A percentile compares a stretch with the other conserved stretches of the same genome.
Evolutionary conservation across 2,329 filamentous ascomycete species (phyloP).

Genomic region (Hawksworthiomyces lignivorus): DNA sequence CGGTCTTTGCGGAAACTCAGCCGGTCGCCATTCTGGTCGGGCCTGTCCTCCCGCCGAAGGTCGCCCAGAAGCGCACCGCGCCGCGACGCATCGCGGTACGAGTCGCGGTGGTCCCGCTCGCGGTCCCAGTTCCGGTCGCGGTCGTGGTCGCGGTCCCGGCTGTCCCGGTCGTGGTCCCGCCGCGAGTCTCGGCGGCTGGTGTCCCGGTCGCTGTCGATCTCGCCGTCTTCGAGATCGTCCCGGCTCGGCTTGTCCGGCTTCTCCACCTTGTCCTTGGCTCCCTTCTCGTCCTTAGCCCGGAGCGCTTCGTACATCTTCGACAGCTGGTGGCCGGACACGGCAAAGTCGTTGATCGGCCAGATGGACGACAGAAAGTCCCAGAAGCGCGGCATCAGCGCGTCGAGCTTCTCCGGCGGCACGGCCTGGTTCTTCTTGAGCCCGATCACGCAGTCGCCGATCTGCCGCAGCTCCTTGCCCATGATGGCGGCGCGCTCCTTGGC

Average conservation of each 20-base stretch:
- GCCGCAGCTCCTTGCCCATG: slow-evolving; percentile 28
- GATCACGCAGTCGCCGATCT: slow-evolving; percentile 28
- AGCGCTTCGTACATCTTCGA: slow-evolving; percentile 29
- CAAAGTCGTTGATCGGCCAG: slow-evolving; percentile 28
- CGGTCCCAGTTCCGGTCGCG: slow-evolving; percentile 17
- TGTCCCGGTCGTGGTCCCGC: slow-evolving; percentile 16
- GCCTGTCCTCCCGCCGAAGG: slow-evolving; percentile 5
- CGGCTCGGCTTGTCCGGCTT: slow-evolving; percentile 17
- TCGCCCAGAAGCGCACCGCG: slow-evolving; percentile 14
- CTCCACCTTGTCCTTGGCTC: slow-evolving; percentile 18
- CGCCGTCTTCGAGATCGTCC: slow-evolving; percentile 29
- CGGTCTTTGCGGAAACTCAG: slow-evolving; percentile 19
- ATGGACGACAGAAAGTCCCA: slow-evolving; percentile 25
- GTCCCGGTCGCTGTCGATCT: slow-evolving; percentile 30
- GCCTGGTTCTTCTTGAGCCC: slow-evolving; percentile 24
- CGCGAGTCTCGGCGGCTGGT: slow-evolving; percentile 24
- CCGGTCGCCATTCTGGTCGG: slow-evolving; percentile 15
- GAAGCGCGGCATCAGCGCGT: slow-evolving; percentile 29
- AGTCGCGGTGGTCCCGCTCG: slow-evolving; percentile 17
- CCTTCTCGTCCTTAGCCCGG: slow-evolving; percentile 24
- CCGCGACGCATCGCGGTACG: slow-evolving; percentile 23
- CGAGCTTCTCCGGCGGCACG: slow-evolving; percentile 22
- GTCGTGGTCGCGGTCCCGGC: slow-evolving; percentile 11
- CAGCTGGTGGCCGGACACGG: slow-evolving; percentile 27
- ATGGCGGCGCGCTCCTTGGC: slow-evolving; percentile 30